Conservation (phyloP, 768 basidiomycete genomes). For the Porpolomopsis calyptriformis region DNA sequence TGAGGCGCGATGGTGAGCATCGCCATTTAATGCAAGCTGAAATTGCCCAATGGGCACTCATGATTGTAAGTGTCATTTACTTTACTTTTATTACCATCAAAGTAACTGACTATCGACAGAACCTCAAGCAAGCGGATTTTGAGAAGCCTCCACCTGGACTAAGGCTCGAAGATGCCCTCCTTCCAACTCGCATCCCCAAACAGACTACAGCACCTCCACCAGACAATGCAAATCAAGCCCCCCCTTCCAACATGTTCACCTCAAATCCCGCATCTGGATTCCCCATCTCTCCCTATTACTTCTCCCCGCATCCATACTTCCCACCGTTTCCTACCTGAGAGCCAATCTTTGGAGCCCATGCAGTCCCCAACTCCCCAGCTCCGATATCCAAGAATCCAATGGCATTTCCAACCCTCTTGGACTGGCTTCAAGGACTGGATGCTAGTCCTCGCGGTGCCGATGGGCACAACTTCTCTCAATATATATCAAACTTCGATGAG, state of each 20-base stretch:
- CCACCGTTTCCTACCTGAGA: no score
- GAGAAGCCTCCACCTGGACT: not conserved
- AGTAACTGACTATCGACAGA: not conserved
- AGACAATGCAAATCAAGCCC: no score
- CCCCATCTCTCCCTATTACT: no score
- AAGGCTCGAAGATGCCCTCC: not conserved
- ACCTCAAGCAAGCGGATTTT: slow-evolving; percentile 1
- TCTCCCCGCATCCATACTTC: no score
- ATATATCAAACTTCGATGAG: not conserved
- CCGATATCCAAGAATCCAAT: not conserved
- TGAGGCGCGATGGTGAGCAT: not conserved
- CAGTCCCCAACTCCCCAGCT: not conserved
- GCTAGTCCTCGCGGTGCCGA: not conserved
- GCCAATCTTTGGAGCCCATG: not conserved
- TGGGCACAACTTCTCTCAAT: not conserved
- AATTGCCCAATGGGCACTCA: slow-evolving; percentile 1
- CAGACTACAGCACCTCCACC: no score
- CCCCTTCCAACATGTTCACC: no score
- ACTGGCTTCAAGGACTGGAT: slow-evolving; percentile 2
- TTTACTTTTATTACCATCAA: not conserved
- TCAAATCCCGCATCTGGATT: no score
- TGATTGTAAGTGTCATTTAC: not conserved
- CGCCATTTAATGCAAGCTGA: slow-evolving; percentile 1
- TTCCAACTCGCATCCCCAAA: no score
- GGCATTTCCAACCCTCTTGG: not conserved